These are phyloP conservation scores for Hamamelis virginiana DNA, from an alignment of 164 flowering plant species.

Conservation along the genomic window DNA sequence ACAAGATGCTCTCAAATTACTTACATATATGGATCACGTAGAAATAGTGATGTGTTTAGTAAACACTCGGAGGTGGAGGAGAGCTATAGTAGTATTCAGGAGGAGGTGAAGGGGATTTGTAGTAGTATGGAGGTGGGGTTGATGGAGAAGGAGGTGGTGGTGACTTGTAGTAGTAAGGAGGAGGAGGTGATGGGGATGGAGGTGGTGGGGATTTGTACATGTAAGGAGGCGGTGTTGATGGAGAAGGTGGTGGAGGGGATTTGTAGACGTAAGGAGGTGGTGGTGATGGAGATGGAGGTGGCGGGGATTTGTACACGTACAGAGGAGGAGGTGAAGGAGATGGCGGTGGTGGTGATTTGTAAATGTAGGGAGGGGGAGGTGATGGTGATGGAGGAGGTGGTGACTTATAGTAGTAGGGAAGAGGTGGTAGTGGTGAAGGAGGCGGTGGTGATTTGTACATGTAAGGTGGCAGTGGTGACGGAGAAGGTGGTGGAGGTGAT, in stretches of 20 bases:
- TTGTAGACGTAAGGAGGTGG: background rate
- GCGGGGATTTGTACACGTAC: background rate
- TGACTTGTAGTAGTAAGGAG: background rate
- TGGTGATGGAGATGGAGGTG: background rate
- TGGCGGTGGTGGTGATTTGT: background rate
- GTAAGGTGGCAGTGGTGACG: background rate
- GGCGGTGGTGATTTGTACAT: background rate
- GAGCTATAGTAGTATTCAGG: background rate
- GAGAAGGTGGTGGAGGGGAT: background rate
- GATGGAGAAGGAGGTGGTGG: background rate
- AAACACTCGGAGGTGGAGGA: background rate
- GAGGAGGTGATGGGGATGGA: constrained; percentile 4
- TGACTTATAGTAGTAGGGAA: background rate
- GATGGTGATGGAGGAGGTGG: background rate
- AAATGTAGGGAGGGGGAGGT: background rate
- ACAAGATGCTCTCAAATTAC: no score
- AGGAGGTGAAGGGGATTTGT: background rate
- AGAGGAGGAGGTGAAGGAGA: background rate
- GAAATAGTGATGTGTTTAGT: background rate
- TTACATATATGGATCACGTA: no score
- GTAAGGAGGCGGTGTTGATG: background rate
- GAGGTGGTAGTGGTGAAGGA: background rate
- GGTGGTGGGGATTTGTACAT: constrained; percentile 14
- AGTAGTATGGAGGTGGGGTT: background rate
- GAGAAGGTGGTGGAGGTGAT: background rate